Percentiles rank a stretch among this genome's conserved stretches.
phyloP scores from a whole-genome alignment of 2,329 filamentous ascomycete species.

The Penicillium sp. region DNA sequence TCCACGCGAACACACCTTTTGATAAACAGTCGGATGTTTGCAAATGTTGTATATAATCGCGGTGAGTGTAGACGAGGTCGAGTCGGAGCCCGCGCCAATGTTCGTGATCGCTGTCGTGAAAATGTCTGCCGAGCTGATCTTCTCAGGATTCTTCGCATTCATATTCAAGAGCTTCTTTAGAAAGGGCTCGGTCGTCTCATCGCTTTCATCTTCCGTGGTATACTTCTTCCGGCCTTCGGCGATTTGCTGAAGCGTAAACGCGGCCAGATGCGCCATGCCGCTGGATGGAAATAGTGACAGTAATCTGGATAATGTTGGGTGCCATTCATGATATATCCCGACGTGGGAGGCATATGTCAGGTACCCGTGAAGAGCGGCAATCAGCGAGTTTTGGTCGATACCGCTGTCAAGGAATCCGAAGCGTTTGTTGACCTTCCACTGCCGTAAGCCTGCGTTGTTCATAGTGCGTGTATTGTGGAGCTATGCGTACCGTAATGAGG shows the following conservation, averaged over 20 bases:
- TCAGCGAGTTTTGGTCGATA: neutral
- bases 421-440: neutral
- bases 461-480: too few relatives aligned
- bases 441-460: too few relatives aligned
- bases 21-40: neutral
- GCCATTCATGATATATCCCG: neutral
- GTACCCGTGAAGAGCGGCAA: too few relatives aligned
- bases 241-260: neutral
- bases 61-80: neutral
- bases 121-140: neutral
- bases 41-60: neutral
- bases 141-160: neutral
- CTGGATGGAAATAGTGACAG: too few relatives aligned
- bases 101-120: neutral
- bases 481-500: neutral
- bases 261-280: too few relatives aligned
- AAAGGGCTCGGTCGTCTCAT: neutral
- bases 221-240: neutral
- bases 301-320: neutral
- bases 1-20: too few relatives aligned
- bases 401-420: neutral
- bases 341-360: too few relatives aligned
- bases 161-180: neutral
- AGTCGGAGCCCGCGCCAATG: neutral
- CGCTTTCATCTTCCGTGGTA: too few relatives aligned